Evolutionary conservation across 2,329 filamentous ascomycete species (phyloP).

Genomic region (Neospermospora avenae): DNA sequence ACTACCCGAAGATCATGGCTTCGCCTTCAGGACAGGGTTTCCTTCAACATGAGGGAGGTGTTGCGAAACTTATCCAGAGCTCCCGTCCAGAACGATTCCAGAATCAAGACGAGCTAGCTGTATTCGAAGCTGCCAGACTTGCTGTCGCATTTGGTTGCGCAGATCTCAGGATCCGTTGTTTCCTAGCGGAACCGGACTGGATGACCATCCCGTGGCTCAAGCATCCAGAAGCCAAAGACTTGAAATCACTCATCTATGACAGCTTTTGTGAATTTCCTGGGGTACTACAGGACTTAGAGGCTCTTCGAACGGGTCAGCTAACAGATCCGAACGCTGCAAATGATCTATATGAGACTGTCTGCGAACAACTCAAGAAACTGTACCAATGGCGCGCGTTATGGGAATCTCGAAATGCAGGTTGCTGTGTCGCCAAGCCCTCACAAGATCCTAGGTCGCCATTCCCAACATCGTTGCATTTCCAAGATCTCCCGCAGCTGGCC

Average conservation of each 20-base stretch:
- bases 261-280: slow-evolving; percentile 9
- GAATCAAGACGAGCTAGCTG: slow-evolving; percentile 9
- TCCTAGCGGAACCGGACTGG: slow-evolving; percentile 15
- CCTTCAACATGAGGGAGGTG: slow-evolving; percentile 16
- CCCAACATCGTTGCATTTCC: slow-evolving; percentile 9
- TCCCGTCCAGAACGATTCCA: slow-evolving; percentile 16
- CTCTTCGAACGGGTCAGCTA: neutral
- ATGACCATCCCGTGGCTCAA: slow-evolving; percentile 16
- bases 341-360: neutral
- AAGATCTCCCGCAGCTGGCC: slow-evolving; percentile 2
- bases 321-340: neutral
- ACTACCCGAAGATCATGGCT: slow-evolving; percentile 14
- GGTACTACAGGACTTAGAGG: slow-evolving; percentile 18
- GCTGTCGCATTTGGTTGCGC: slow-evolving; percentile 12
- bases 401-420: slow-evolving; percentile 13
- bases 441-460: slow-evolving; percentile 13
- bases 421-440: neutral
- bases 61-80: slow-evolving; percentile 13
- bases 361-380: neutral
- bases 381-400: slow-evolving; percentile 1
- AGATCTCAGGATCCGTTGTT: slow-evolving; percentile 15
- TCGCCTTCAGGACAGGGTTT: slow-evolving; percentile 12
- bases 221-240: slow-evolving; percentile 13
- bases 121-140: slow-evolving; percentile 11
- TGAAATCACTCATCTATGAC: slow-evolving; percentile 11